phyloP scores from a whole-genome alignment of 768 basidiomycete genomes.

The Mrakia gelida region DNA sequence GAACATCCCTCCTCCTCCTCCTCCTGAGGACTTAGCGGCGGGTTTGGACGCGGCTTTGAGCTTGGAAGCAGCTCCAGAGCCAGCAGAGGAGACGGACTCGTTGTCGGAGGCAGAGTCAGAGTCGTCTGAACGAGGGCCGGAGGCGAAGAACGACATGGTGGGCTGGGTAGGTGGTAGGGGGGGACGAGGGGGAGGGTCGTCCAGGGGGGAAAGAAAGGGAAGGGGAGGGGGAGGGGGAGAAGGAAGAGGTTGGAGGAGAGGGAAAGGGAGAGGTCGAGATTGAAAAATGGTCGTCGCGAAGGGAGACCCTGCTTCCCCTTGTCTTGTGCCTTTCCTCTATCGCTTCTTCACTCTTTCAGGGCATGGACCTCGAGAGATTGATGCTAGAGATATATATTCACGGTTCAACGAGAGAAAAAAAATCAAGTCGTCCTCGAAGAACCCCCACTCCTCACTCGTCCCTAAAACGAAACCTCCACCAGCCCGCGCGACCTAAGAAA shows the following conservation, averaged over 20 bases:
- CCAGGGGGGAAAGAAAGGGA: constrained; percentile 1
- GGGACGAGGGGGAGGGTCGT: constrained; percentile 2
- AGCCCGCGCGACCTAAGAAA: not conserved
- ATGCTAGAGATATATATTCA: constrained; percentile 11
- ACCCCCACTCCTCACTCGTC: not conserved
- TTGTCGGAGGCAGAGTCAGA: constrained; percentile 29
- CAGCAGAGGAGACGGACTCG: constrained; percentile 25
- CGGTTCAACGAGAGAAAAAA: not conserved
- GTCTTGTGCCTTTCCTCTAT: not conserved
- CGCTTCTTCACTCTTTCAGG: too few relatives aligned
- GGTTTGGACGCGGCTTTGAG: constrained; percentile 9
- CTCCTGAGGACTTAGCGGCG: constrained; percentile 12
- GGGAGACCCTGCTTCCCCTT: too few relatives aligned
- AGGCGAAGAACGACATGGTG: constrained; percentile 32
- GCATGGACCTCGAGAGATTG: too few relatives aligned
- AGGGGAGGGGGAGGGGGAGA: not conserved
- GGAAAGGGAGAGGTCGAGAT: too few relatives aligned
- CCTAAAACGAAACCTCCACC: not conserved
- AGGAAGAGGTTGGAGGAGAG: too few relatives aligned
- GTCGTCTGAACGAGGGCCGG: constrained; percentile 29
- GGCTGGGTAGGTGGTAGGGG: not conserved
- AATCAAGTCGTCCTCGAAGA: not conserved
- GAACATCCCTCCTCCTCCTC: constrained; percentile 31
- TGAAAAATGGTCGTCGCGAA: too few relatives aligned
- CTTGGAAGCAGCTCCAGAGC: constrained; percentile 19